Percentiles rank a stretch among this genome's conserved stretches.
Evolutionary conservation across 768 basidiomycete genomes (phyloP).

Genomic region (Chalciporus sphaerocephalus): DNA sequence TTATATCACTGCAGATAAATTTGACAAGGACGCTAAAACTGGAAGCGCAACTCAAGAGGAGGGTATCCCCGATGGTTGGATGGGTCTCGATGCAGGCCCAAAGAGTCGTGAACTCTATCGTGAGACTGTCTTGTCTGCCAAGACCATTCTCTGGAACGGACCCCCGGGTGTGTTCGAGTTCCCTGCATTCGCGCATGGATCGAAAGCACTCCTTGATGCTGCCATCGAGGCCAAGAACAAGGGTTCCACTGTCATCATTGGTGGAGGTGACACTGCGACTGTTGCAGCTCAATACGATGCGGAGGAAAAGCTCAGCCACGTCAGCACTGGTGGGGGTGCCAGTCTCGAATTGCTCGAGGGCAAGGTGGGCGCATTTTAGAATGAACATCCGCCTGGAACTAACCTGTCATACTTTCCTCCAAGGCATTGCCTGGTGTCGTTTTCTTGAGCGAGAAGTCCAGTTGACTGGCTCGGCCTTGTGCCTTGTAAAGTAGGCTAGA

Average conservation of each 20-base stretch:
- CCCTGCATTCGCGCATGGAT: conserved; percentile 83
- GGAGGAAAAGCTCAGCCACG: conserved; percentile 90
- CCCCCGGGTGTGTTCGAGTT: conserved; percentile 99
- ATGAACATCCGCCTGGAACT: conserved; percentile 11
- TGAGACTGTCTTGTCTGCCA: conserved; percentile 75
- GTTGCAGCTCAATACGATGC: conserved; percentile 81
- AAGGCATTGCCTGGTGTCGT: conserved; percentile 89
- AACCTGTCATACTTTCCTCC: not conserved
- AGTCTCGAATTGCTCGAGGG: conserved; percentile 95
- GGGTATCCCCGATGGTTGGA: conserved; percentile 90
- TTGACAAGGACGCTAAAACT: conserved; percentile 85
- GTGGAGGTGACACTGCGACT: conserved; percentile 96
- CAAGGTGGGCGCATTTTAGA: conserved; percentile 58
- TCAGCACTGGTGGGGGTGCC: conserved; percentile 93
- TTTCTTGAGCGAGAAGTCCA: conserved; percentile 75
- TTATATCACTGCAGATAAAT: conserved; percentile 92
- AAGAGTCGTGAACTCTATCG: conserved; percentile 79
- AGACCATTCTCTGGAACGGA: conserved; percentile 97
- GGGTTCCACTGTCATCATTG: conserved; percentile 91
- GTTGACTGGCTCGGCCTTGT: conserved; percentile 9
- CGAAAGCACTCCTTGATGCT: conserved; percentile 77
- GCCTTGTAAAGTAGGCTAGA: conserved; percentile 10
- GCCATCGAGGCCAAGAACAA: conserved; percentile 80
- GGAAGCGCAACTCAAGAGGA: conserved; percentile 71
- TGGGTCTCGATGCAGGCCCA: conserved; percentile 91